Evolutionary conservation across 805 yeast genomes (phyloP), one percentile per base, ranked within the genome.

Genomic region (Metschnikowia gelsemii): DNA sequence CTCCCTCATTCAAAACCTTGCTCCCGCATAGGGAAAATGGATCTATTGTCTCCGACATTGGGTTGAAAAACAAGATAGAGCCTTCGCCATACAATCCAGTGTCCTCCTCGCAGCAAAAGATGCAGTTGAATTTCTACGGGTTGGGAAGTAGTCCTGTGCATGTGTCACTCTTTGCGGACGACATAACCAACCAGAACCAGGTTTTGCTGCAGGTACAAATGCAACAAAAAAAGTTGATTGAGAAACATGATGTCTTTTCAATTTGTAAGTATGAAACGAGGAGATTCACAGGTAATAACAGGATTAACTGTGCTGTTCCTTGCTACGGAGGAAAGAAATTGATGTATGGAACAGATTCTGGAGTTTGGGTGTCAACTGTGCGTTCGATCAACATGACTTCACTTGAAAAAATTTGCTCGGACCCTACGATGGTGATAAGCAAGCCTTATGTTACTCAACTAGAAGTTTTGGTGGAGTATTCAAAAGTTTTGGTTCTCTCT

Each of bases 261-360:
- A 68, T 84, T 49, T 80, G 82, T 13, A 84, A 88, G 46, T 72
- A 87, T 41, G 86, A 84, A 49, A 82, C 87, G 18, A 73, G 84
- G 46, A 79, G 80, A 55, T 90, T 90, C 62, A 88, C 80, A 50
- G 79, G 81, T 35, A 70, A 73, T 73, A 70, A 90, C 57, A 78
- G 84, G 46, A 86, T 91, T 54, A 89, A 87, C 58, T 89, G 97
- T 69, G 91, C 89, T 21, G 89, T 86, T 28, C 95, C 96, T 24
- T 84, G 87, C 61, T 96, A 93, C 58, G 96, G 96, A 39, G 98
- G 98, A 16, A 78, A 95, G 50, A 87, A 90, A 58, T 66, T 90
- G 50, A 62, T 93, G 25, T 90, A 87, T 57, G 98, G 98, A 31
- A 89, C 98, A 0, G 96, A 88, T 58, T 75, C 84, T 0, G 98